Conservation (phyloP, 2,329 filamentous ascomycete species). For the Zasmidium cellare region DNA sequence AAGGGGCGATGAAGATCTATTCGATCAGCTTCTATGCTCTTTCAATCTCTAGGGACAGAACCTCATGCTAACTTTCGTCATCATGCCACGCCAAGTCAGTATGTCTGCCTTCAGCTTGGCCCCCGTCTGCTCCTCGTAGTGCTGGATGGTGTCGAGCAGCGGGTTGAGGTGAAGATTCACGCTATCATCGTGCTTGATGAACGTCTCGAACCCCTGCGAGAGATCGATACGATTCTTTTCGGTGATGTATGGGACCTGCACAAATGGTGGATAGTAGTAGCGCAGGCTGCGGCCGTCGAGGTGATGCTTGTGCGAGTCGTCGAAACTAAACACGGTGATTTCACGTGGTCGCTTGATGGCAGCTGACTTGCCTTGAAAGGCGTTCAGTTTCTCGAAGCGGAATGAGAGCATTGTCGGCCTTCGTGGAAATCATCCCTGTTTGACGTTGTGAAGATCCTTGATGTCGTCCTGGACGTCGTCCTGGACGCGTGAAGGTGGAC, state of each 20-base stretch:
- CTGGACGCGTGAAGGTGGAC: background rate
- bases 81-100: slow-evolving; percentile 95
- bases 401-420: slow-evolving; percentile 43
- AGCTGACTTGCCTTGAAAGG: slow-evolving; percentile 67
- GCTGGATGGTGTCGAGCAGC: slow-evolving; percentile 72
- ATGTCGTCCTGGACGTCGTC: too few relatives aligned
- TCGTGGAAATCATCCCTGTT: too few relatives aligned
- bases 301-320: slow-evolving; percentile 74
- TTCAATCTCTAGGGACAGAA: background rate
- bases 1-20: slow-evolving; percentile 85
- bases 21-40: background rate
- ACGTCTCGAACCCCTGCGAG: slow-evolving; percentile 76
- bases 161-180: slow-evolving; percentile 86
- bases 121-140: slow-evolving; percentile 65
- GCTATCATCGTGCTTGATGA: slow-evolving; percentile 75
- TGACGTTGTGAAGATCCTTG: too few relatives aligned
- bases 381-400: slow-evolving; percentile 66
- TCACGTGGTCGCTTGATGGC: slow-evolving; percentile 79
- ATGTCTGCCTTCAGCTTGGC: slow-evolving; percentile 64
- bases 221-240: slow-evolving; percentile 62
- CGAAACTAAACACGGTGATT: slow-evolving; percentile 90
- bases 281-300: slow-evolving; percentile 69
- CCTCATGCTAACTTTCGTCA: slow-evolving; percentile 75
- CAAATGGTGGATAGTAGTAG: slow-evolving; percentile 56
- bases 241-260: slow-evolving; percentile 25